Base-by-base conservation (phyloP, 768 basidiomycete genomes). In the Serendipita vermifera region DNA sequence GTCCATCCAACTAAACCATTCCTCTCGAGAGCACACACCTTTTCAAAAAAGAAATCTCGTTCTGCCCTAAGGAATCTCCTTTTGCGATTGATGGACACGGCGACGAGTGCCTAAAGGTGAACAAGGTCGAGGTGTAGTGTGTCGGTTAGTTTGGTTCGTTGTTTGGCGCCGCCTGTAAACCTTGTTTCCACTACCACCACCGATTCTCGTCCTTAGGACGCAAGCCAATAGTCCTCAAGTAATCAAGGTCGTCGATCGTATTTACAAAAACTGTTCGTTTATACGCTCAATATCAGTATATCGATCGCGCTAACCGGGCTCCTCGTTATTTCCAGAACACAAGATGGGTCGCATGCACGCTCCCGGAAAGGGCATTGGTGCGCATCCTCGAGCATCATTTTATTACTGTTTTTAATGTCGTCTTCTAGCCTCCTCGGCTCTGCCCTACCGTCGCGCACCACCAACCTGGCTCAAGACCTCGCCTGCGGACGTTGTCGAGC, bases 281-380 rank as follows among this genome's bases (percentile, higher is more conserved):
- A 35, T 15, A 33, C 5, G 32, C n/a, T 38, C 31, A 7, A 31
- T 29, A 24, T 38, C 33, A n/a, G 41, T 26, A 27, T 26, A 59
- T 48, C 38, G 33, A 39, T 17, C 17, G 33, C 13, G 9, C 9
- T 36, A 36, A n/a, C 9, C 35, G 35, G n/a, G 4, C 4, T 40
- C 39, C 39, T 40, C 26, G 39, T n/a, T 22, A 26, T 51, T 20
- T 15, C 17, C 57, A 69, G 68, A 69, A 53, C 59, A 63, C n/a
- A 74, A 64, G 75, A 90, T 90, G 87, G 87, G 85, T 87, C 90
- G 92, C 70, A 92, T 96, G 90, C 94, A 98, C 82, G 92, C 92
- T 82, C 91, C 92, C 74, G 91, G 91, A 75, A 98, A 98, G 90
- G 94, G 93, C 81, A 96, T 98, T 79, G 88, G 87, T 90, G 72